phyloP scores from a whole-genome alignment of 768 basidiomycete genomes.

The Kwoniella newhampshirensis region DNA sequence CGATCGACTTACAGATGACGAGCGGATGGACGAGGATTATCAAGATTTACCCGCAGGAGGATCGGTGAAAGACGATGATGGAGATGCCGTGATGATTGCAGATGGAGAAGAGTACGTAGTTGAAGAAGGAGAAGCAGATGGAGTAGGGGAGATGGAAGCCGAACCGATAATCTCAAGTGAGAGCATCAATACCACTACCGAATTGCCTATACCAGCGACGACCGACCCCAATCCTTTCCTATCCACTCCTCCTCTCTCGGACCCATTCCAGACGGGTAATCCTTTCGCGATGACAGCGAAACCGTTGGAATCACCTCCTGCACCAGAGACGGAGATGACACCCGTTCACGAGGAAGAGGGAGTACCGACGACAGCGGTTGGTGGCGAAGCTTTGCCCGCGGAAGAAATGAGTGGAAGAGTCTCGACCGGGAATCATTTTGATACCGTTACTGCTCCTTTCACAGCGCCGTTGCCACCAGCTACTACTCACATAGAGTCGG shows the following conservation, averaged over 20 bases:
- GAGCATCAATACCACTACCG: background rate
- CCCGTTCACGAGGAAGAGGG: slow-evolving; percentile 11
- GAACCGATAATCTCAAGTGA: background rate
- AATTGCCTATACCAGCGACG: slow-evolving; percentile 1
- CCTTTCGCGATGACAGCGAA: background rate
- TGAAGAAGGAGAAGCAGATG: slow-evolving; percentile 19
- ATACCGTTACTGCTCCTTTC: too few relatives aligned
- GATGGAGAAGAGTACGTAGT: slow-evolving; percentile 9
- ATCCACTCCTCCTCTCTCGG: slow-evolving; percentile 1
- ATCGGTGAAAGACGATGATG: slow-evolving; percentile 13
- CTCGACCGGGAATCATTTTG: too few relatives aligned
- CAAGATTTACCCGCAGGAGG: slow-evolving; percentile 10
- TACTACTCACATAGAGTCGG: too few relatives aligned
- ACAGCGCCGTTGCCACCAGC: too few relatives aligned
- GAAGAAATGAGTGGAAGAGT: too few relatives aligned
- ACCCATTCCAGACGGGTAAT: slow-evolving; percentile 2
- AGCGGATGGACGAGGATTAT: slow-evolving; percentile 18
- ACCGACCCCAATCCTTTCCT: slow-evolving; percentile 1
- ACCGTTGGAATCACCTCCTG: slow-evolving; percentile 15
- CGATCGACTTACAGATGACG: slow-evolving; percentile 15
- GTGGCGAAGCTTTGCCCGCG: slow-evolving; percentile 42
- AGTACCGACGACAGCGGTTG: too few relatives aligned
- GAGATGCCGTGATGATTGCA: slow-evolving; percentile 18
- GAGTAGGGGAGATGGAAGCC: slow-evolving; percentile 7
- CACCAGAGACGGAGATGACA: slow-evolving; percentile 27